Evolutionary conservation across 441 rosid genomes (phyloP).

Genomic region (Euphorbia schlechtendalii): DNA sequence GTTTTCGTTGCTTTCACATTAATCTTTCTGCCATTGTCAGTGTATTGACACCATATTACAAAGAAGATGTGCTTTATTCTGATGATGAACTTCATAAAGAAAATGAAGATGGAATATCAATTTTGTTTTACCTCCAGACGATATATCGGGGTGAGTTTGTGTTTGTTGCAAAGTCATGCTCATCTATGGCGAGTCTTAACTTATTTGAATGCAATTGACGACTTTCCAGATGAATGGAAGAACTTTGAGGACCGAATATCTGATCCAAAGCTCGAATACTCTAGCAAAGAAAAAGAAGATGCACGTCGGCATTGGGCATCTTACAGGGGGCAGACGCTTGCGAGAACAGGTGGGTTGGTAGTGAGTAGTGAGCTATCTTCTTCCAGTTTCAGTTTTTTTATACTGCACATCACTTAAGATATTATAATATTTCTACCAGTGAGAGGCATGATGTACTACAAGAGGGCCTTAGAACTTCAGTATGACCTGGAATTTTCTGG

Average conservation of each 20-base stretch:
- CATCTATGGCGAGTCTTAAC: constrained; percentile 9
- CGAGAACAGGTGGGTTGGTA: constrained; percentile 69
- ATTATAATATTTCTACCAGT: constrained; percentile 40
- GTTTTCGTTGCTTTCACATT: constrained; percentile 9
- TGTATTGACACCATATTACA: constrained; percentile 93
- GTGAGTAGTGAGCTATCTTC: constrained; percentile 8
- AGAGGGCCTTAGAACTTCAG: constrained; percentile 74
- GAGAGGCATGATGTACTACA: constrained; percentile 98
- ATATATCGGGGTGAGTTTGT: constrained; percentile 77
- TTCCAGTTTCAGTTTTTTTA: constrained; percentile 12
- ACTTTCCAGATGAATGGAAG: constrained; percentile 79
- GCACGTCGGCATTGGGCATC: constrained; percentile 76
- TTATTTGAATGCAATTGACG: constrained; percentile 21
- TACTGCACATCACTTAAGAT: constrained; percentile 17
- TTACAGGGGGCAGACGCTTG: constrained; percentile 89
- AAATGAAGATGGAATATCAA: constrained; percentile 93
- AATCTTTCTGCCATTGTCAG: constrained; percentile 29
- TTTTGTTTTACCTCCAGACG: constrained; percentile 76
- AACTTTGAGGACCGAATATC: constrained; percentile 55
- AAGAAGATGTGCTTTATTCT: constrained; percentile 90
- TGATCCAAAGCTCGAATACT: constrained; percentile 23
- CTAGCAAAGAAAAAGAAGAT: constrained; percentile 35
- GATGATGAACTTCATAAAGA: constrained; percentile 70
- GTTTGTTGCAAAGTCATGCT: constrained; percentile 11
- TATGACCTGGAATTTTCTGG: constrained; percentile 57